Evolutionary conservation across 2,329 filamentous ascomycete species (phyloP).

Genomic region (Penicillium decumbens): DNA sequence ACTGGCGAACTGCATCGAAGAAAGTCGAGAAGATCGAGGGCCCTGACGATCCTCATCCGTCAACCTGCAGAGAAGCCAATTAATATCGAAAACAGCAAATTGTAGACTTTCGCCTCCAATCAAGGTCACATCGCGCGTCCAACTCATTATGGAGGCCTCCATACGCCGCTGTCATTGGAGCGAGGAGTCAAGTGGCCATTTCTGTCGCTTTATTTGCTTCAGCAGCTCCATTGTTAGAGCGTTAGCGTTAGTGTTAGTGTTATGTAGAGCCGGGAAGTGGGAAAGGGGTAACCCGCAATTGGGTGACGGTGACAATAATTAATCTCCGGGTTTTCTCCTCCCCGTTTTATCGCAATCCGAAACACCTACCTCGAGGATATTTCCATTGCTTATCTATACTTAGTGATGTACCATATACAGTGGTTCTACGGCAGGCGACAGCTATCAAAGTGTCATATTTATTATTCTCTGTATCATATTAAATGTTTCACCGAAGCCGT

Average conservation of each 20-base stretch:
- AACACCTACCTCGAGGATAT: too few relatives aligned
- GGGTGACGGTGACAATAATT: too few relatives aligned
- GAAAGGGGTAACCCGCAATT: neutral
- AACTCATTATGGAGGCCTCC: neutral
- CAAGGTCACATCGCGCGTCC: conserved; percentile 19
- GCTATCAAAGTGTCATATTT: too few relatives aligned
- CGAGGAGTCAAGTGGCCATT: neutral
- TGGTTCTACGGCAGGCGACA: too few relatives aligned
- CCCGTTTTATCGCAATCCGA: neutral
- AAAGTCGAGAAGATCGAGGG: conserved; percentile 1
- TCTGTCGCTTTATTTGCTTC: neutral
- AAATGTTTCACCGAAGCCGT: too few relatives aligned
- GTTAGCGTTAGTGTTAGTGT: too few relatives aligned
- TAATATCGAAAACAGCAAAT: neutral
- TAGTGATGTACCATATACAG: too few relatives aligned
- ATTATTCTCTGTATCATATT: too few relatives aligned
- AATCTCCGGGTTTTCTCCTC: neutral
- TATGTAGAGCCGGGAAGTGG: too few relatives aligned
- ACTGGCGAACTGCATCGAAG: neutral
- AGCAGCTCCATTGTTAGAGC: too few relatives aligned
- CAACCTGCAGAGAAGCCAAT: conserved; percentile 19
- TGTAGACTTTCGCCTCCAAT: conserved; percentile 10
- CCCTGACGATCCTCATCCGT: conserved; percentile 22
- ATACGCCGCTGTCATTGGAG: conserved; percentile 10
- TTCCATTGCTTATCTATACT: too few relatives aligned